Percentiles rank a stretch among this genome's conserved stretches.
Evolutionary conservation across 1,284 basidiomycete genomes (phyloP).

Genomic region (Puccinia coronata): DNA sequence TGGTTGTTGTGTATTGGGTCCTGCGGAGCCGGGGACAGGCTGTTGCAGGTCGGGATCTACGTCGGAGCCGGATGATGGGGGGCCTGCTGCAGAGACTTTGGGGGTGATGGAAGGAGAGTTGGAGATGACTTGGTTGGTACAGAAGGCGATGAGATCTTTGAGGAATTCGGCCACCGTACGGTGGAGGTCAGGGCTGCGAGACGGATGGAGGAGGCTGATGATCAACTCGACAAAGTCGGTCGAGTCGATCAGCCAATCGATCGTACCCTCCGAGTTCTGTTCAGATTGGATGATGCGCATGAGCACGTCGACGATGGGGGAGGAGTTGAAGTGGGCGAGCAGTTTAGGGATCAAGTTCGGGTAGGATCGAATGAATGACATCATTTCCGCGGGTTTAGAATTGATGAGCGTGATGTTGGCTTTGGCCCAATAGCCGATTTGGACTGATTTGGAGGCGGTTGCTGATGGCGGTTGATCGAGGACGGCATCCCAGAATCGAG

Average conservation of each 20-base stretch:
- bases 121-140: slow-evolving; percentile 77
- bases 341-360: slow-evolving; percentile 80
- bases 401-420: slow-evolving; percentile 56
- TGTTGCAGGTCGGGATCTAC: slow-evolving; percentile 52
- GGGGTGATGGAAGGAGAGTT: slow-evolving; percentile 52
- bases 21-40: slow-evolving; percentile 56
- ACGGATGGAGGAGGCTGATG: slow-evolving; percentile 78
- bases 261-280: slow-evolving; percentile 75
- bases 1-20: slow-evolving; percentile 52
- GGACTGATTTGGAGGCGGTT: slow-evolving; percentile 53
- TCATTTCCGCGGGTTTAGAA: slow-evolving; percentile 68
- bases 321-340: slow-evolving; percentile 80
- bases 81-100: slow-evolving; percentile 46
- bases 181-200: slow-evolving; percentile 76
- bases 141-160: slow-evolving; percentile 91
- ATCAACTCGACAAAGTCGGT: slow-evolving; percentile 80
- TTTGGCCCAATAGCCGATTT: slow-evolving; percentile 55
- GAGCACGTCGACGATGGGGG: slow-evolving; percentile 87
- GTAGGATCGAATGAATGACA: slow-evolving; percentile 82
- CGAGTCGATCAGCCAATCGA: slow-evolving; percentile 66
- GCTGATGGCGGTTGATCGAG: slow-evolving; percentile 68
- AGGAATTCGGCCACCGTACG: slow-evolving; percentile 85
- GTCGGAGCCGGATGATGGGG: slow-evolving; percentile 37
- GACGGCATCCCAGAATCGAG: slow-evolving; percentile 90
- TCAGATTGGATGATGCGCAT: slow-evolving; percentile 90